Base-by-base conservation (phyloP, 1,284 basidiomycete species). In the Cutaneotrichosporon sp. region DNA sequence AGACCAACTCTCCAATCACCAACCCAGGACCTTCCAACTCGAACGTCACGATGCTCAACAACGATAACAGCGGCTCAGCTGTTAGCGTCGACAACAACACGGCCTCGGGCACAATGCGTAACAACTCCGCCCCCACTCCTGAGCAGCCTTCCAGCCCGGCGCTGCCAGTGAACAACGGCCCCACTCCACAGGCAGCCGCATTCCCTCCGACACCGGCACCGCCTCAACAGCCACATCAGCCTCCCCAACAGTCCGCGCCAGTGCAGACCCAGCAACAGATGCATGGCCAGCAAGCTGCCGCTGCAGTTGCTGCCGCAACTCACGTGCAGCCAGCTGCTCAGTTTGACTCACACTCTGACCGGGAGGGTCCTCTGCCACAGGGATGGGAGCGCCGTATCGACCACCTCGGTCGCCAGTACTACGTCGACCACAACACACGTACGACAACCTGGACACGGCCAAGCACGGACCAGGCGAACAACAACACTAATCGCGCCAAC, bases 311-410 rank as follows among this genome's bases (percentile, higher is more conserved):
- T 14, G 41, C 41, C n/a, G 67, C 68, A 25, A 61, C 60, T 41
- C 68, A 43, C 42, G 29, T 20, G 42, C 29, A 32, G 42, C 27
- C 27, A 22, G n/a, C 51, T 49, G 27, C 32, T 17, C 89, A 90
- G 68, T 90, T 90, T 75, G 88, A 88, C 67, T 86, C 89, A 17
- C 85, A 84, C 60, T 84, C 88, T 43, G 81, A 82, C 76, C 78
- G 88, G 79, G 79, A 84, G 25, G 82, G 84, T 10, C 83, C 86
- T n/a, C 78, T 98, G 26, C 94, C 94, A 0, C 67, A 76, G 26
- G 91, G 91, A 11, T 98, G 93, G 92, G 96, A 98, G 75, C 84
- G 93, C 52, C 84, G 96, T 41, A 82, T 85, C 45, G 96, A 97
- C 72, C 85, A 84, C 47, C 82, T 91, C 49, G 88, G 87, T 3